Conservation (phyloP, 306 rosid species). For the Calophaca sinica region DNA sequence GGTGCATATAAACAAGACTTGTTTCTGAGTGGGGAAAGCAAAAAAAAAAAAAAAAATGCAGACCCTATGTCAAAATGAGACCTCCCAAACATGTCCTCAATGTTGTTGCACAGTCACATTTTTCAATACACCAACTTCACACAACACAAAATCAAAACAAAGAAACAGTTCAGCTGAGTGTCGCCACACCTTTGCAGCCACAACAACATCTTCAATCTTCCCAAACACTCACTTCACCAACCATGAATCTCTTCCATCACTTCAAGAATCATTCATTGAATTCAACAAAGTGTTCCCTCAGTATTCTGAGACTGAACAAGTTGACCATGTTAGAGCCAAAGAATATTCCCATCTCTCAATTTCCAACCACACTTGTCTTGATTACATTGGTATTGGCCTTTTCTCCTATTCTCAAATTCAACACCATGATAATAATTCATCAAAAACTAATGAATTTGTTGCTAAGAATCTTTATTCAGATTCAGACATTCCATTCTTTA, state of each 20-base stretch:
- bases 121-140: constrained; percentile 51
- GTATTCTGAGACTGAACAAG: constrained; percentile 64
- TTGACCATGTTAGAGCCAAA: constrained; percentile 69
- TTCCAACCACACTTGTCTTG: constrained; percentile 74
- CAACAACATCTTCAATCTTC: constrained; percentile 71
- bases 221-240: constrained; percentile 77
- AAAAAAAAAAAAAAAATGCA: constrained; percentile 51
- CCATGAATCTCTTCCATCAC: constrained; percentile 88
- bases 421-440: constrained; percentile 42
- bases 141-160: constrained; percentile 43
- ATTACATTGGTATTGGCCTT: constrained; percentile 92
- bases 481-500: constrained; percentile 69
- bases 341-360: constrained; percentile 73
- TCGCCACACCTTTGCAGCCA: constrained; percentile 68
- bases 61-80: constrained; percentile 57
- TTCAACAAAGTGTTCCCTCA: constrained; percentile 74
- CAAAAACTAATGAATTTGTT: constrained; percentile 29
- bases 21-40: neutral
- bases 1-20: constrained; percentile 20
- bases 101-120: constrained; percentile 71
- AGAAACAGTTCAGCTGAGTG: constrained; percentile 65
- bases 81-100: constrained; percentile 55
- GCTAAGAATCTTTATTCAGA: neutral
- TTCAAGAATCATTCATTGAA: constrained; percentile 67
- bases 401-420: constrained; percentile 79